phyloP scores from a whole-genome alignment of 2,329 filamentous ascomycete genomes.

The Fusarium sulawesiense region DNA sequence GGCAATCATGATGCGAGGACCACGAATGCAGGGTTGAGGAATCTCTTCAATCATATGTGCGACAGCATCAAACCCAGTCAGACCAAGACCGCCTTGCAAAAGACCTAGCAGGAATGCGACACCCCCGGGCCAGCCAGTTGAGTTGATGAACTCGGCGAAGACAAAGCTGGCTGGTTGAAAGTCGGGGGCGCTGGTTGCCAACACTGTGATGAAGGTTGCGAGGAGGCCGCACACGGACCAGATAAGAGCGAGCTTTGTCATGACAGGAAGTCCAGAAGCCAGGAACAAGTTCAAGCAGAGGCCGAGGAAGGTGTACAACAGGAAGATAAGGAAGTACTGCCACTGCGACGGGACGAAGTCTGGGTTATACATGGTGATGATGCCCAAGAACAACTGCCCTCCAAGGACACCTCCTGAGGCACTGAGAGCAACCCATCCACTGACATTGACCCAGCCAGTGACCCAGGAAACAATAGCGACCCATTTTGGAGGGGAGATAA shows the following conservation, averaged over 20 bases:
- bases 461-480: constrained; percentile 47
- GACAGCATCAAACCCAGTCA: constrained; percentile 52
- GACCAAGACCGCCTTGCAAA: constrained; percentile 49
- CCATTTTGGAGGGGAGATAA: constrained; percentile 22
- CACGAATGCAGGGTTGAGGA: constrained; percentile 47
- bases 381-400: constrained; percentile 67
- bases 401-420: constrained; percentile 58
- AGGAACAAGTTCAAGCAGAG: not conserved
- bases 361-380: not conserved
- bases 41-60: constrained; percentile 54
- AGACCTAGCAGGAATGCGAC: constrained; percentile 51
- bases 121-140: constrained; percentile 47
- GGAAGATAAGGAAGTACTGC: not conserved
- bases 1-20: constrained; percentile 57
- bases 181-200: not conserved
- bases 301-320: not conserved
- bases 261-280: not conserved
- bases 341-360: not conserved
- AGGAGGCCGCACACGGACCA: not conserved
- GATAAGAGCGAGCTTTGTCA: not conserved
- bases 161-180: constrained; percentile 44
- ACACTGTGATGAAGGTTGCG: not conserved
- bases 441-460: constrained; percentile 72
- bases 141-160: constrained; percentile 26
- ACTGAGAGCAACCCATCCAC: constrained; percentile 72